Percentiles rank a stretch among this genome's conserved stretches.
Evolutionary conservation across 179 eudicot genomes (phyloP).

Genomic region (Beta macrorhiza): DNA sequence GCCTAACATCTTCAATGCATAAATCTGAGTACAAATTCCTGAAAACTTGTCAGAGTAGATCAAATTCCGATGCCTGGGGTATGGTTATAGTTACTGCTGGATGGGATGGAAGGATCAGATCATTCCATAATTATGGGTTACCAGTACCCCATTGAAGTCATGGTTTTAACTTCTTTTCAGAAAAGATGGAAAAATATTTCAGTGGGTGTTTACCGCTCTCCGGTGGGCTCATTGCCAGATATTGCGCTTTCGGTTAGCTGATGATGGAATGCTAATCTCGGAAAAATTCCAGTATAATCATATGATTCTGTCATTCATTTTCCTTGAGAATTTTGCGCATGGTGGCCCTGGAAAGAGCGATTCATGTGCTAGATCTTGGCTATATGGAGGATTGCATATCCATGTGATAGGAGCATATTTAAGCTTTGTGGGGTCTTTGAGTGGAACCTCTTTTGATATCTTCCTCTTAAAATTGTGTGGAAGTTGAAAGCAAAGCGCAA

Average conservation of each 20-base stretch:
- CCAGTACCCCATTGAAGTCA: slow-evolving; percentile 50
- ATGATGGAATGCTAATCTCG: background rate
- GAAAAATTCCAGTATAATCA: slow-evolving; percentile 29
- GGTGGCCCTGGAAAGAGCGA: slow-evolving; percentile 37
- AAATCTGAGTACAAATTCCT: slow-evolving; percentile 69
- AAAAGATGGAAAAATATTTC: background rate
- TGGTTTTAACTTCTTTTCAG: background rate
- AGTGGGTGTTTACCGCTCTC: background rate
- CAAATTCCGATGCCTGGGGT: slow-evolving; percentile 79
- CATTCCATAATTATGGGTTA: slow-evolving; percentile 85
- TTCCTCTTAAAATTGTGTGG: slow-evolving; percentile 32
- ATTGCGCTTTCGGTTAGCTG: slow-evolving; percentile 15
- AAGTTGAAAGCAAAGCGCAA: slow-evolving; percentile 7
- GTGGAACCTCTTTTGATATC: slow-evolving; percentile 31
- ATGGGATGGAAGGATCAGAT: slow-evolving; percentile 82
- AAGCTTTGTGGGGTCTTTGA: slow-evolving; percentile 30
- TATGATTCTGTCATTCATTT: slow-evolving; percentile 26
- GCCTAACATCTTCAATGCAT: slow-evolving; percentile 36
- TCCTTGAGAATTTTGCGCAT: slow-evolving; percentile 13
- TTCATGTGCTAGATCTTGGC: slow-evolving; percentile 31
- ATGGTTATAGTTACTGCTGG: slow-evolving; percentile 87
- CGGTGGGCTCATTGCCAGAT: slow-evolving; percentile 22
- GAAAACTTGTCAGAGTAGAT: slow-evolving; percentile 57
- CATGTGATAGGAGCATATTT: slow-evolving; percentile 30
- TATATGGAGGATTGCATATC: slow-evolving; percentile 30